Evolutionary conservation across 805 yeast genomes (phyloP).

Genomic region (Saccharomycopsis guyanensis): DNA sequence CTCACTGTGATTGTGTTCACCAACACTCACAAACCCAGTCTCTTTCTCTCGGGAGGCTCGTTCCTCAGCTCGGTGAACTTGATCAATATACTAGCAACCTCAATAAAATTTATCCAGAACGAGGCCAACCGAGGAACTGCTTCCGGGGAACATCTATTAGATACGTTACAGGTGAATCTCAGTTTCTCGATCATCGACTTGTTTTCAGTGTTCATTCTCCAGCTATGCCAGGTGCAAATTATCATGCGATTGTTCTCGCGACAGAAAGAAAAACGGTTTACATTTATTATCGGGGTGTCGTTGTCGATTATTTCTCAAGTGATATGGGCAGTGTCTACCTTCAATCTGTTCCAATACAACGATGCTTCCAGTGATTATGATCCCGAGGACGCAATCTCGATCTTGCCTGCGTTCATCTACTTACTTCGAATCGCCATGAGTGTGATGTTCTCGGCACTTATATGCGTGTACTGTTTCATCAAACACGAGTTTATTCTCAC

Average conservation of each 20-base stretch:
- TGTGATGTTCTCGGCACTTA: slow-evolving; percentile 57
- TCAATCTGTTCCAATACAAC: slow-evolving; percentile 24
- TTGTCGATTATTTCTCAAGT: slow-evolving; percentile 51
- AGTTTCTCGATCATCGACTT: slow-evolving; percentile 50
- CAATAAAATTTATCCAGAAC: slow-evolving; percentile 37
- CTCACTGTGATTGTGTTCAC: slow-evolving; percentile 58
- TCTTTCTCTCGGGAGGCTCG: slow-evolving; percentile 42
- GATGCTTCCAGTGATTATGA: slow-evolving; percentile 23
- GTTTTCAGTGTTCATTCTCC: slow-evolving; percentile 48
- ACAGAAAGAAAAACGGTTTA: slow-evolving; percentile 56
- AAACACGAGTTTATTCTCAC: slow-evolving; percentile 46
- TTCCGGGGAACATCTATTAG: slow-evolving; percentile 37
- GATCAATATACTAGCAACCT: slow-evolving; percentile 38
- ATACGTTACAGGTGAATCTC: slow-evolving; percentile 33
- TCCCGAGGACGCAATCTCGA: slow-evolving; percentile 40
- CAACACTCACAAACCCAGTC: slow-evolving; percentile 55
- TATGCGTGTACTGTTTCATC: slow-evolving; percentile 46
- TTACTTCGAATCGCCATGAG: slow-evolving; percentile 65
- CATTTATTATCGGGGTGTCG: slow-evolving; percentile 50
- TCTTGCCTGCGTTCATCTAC: slow-evolving; percentile 68
- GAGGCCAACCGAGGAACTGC: slow-evolving; percentile 33
- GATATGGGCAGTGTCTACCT: slow-evolving; percentile 63
- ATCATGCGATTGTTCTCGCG: slow-evolving; percentile 61
- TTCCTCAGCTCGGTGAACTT: slow-evolving; percentile 48
- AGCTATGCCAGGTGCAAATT: slow-evolving; percentile 64